A percentile compares a stretch with the other conserved stretches of the same genome.
These are phyloP conservation scores for Rhynchosporium graminicola DNA, from an alignment of 2,329 filamentous ascomycete species.

Conservation along the genomic window DNA sequence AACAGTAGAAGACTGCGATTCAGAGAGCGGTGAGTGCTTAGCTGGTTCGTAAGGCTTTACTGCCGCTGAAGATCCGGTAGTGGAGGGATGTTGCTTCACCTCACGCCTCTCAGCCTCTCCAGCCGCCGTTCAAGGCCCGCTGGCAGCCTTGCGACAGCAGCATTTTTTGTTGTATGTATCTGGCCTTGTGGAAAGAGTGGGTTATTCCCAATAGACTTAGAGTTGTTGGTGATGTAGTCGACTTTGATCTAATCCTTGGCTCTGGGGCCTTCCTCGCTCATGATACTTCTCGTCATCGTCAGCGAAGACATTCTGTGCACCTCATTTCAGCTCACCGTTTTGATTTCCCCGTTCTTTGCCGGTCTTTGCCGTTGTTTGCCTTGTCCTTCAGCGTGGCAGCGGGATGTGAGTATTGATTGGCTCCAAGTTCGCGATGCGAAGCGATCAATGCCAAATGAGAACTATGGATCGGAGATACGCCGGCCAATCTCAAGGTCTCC, in stretches of 20 bases:
- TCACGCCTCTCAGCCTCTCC: not conserved
- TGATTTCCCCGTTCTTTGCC: not conserved
- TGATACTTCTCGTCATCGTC: not conserved
- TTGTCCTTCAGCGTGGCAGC: not conserved
- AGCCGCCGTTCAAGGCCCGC: not conserved
- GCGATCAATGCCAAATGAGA: not conserved
- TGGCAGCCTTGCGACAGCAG: not conserved
- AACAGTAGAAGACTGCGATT: conserved; percentile 10
- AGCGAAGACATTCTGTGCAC: not conserved
- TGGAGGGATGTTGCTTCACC: not conserved
- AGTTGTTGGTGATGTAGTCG: not conserved
- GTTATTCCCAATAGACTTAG: not conserved
- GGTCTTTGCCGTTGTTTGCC: conserved; percentile 1
- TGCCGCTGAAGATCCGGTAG: conserved; percentile 8
- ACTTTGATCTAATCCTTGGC: not conserved
- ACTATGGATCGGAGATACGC: not conserved
- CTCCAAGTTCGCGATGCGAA: not conserved
- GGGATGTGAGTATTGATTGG: not conserved
- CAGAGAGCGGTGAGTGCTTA: not conserved
- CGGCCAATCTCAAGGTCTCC: too few relatives aligned
- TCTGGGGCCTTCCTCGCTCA: not conserved
- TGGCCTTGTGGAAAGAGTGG: not conserved
- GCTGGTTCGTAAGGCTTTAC: not conserved
- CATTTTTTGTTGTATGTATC: not conserved
- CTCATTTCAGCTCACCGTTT: not conserved